Evolutionary conservation across 192 early-diverging fungal genomes (phyloP).

Genomic region (Bifiguratus adelaidae): DNA sequence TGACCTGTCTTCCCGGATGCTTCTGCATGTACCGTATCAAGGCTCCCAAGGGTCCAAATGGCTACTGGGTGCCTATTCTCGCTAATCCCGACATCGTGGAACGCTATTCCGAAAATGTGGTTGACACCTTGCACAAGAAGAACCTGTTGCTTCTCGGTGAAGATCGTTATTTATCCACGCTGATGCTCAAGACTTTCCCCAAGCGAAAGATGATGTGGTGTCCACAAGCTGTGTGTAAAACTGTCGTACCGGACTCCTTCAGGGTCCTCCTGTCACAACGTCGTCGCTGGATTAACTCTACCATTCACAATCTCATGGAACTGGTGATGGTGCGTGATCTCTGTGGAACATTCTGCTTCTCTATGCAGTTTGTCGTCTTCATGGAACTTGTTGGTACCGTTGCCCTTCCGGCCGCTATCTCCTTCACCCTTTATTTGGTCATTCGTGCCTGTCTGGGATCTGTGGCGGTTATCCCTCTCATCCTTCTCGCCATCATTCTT

Average conservation of each 20-base stretch:
- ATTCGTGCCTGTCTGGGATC: conserved; percentile 43
- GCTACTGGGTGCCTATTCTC: conserved; percentile 68
- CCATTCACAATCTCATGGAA: conserved; percentile 83
- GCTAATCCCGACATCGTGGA: conserved; percentile 76
- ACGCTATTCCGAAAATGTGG: conserved; percentile 70
- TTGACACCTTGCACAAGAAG: conserved; percentile 86
- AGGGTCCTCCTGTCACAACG: conserved; percentile 73
- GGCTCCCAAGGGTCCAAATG: conserved; percentile 65
- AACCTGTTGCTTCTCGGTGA: conserved; percentile 87
- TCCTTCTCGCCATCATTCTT: conserved; percentile 58
- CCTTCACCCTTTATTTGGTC: conserved; percentile 78
- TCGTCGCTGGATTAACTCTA: conserved; percentile 95
- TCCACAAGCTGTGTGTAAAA: conserved; percentile 86
- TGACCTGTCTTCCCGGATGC: conserved; percentile 69
- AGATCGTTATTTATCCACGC: conserved; percentile 91
- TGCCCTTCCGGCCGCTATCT: conserved; percentile 84
- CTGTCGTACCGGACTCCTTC: conserved; percentile 83
- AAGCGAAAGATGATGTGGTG: conserved; percentile 93
- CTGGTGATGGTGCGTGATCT: conserved; percentile 72
- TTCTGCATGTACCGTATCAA: conserved; percentile 81
- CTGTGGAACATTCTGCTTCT: conserved; percentile 85
- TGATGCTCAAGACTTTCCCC: conserved; percentile 90
- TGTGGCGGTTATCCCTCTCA: conserved; percentile 47
- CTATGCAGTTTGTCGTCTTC: conserved; percentile 94
- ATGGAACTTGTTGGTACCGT: conserved; percentile 92